A percentile compares a stretch with the other conserved stretches of the same genome.
phyloP scores from a whole-genome alignment of 331 rosid genomes.

The Quercus tomentella region DNA sequence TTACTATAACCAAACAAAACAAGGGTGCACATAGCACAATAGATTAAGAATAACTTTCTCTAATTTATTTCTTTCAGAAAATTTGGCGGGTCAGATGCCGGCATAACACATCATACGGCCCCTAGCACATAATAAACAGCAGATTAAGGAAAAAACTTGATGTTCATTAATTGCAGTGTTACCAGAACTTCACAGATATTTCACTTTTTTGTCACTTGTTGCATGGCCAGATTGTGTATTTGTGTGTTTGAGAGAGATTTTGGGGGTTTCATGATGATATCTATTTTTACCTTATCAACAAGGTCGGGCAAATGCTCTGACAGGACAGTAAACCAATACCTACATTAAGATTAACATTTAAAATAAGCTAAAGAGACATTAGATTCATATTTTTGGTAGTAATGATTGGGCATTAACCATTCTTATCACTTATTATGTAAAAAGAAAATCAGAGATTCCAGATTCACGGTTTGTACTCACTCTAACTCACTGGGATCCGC shows the following conservation, averaged over 20 bases:
- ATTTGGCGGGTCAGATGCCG: neutral
- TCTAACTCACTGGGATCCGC: slow-evolving; percentile 74
- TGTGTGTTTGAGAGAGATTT: neutral
- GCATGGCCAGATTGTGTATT: neutral
- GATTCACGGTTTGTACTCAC: slow-evolving; percentile 42
- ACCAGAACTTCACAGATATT: neutral
- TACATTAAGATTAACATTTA: slow-evolving; percentile 28
- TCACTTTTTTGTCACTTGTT: neutral
- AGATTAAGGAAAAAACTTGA: neutral
- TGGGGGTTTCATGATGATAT: neutral
- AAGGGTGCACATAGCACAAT: neutral
- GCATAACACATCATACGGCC: too few relatives aligned
- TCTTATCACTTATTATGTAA: neutral
- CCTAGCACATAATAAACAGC: too few relatives aligned
- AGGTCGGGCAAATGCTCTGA: slow-evolving; percentile 81
- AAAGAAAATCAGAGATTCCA: neutral
- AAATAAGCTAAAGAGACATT: slow-evolving; percentile 17
- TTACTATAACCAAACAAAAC: slow-evolving; percentile 1
- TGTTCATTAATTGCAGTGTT: neutral
- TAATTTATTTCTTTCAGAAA: neutral
- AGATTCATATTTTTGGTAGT: slow-evolving; percentile 2
- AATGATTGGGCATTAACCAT: neutral
- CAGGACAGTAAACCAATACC: slow-evolving; percentile 82
- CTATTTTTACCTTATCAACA: slow-evolving; percentile 67
- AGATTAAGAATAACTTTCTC: neutral